Conservation (phyloP, 225 moss, liverwort and hornwort genomes). For the Pseudisothecium myosuroides region DNA sequence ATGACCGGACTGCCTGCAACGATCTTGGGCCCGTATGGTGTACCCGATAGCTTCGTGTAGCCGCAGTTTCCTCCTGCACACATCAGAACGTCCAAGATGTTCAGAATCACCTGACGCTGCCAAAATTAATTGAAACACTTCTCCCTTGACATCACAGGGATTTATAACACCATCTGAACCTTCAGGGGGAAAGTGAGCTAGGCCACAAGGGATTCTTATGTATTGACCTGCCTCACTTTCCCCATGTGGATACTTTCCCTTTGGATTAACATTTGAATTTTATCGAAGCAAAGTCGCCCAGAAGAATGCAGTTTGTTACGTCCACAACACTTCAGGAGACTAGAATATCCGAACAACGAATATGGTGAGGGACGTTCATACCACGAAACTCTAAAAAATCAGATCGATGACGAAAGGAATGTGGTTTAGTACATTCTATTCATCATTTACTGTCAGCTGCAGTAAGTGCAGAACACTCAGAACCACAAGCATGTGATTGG, state of each 20-base stretch:
- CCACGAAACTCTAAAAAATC: too few relatives aligned
- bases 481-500: background rate
- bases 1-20: constrained; percentile 11
- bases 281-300: too few relatives aligned
- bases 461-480: background rate
- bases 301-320: background rate
- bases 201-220: background rate
- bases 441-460: background rate
- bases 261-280: background rate
- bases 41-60: constrained; percentile 7
- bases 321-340: background rate
- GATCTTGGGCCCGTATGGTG: constrained; percentile 9
- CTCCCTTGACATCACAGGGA: background rate
- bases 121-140: background rate
- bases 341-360: background rate
- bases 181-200: background rate
- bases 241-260: background rate
- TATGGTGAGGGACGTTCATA: background rate
- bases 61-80: constrained; percentile 30
- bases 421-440: background rate
- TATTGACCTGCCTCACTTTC: background rate
- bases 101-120: background rate
- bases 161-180: background rate
- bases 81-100: background rate
- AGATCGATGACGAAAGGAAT: background rate